Evolutionary conservation across 495 filamentous ascomycete species (phyloP).

Genomic region (Talaromyces adpressus): DNA sequence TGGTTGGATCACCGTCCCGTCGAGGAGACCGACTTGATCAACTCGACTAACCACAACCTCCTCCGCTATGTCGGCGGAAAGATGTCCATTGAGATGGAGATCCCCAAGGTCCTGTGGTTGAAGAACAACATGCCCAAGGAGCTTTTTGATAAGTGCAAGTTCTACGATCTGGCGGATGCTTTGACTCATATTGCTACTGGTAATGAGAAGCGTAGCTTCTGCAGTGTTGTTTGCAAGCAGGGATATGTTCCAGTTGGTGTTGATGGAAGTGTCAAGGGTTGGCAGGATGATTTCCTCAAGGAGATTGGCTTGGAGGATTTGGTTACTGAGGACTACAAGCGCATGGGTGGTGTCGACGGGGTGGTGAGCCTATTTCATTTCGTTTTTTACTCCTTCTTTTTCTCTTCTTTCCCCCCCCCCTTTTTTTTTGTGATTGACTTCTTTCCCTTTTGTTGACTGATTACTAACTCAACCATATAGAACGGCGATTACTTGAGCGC

Average conservation of each 20-base stretch:
- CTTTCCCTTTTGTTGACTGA: background rate
- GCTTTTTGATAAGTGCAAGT: constrained; percentile 85
- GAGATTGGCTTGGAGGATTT: constrained; percentile 80
- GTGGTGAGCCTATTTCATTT: constrained; percentile 63
- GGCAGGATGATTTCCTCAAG: constrained; percentile 89
- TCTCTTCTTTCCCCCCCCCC: too few species aligned
- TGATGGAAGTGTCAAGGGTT: constrained; percentile 95
- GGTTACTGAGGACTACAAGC: constrained; percentile 75
- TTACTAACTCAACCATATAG: constrained; percentile 35
- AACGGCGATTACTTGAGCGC: constrained; percentile 86
- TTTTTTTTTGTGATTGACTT: constrained; percentile 9
- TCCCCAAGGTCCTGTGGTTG: constrained; percentile 94
- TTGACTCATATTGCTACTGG: constrained; percentile 95
- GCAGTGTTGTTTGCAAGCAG: constrained; percentile 92
- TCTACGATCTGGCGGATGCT: constrained; percentile 91
- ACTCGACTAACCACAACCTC: constrained; percentile 85
- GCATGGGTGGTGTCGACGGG: constrained; percentile 88
- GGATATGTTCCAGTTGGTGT: constrained; percentile 92
- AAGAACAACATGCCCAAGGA: constrained; percentile 97
- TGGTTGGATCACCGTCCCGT: constrained; percentile 92
- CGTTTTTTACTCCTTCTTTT: constrained; percentile 11
- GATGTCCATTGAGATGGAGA: constrained; percentile 99
- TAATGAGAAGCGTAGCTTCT: constrained; percentile 84
- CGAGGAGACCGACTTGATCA: constrained; percentile 84
- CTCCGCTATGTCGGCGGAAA: constrained; percentile 91